Evolutionary conservation across 1,139 yeast species (phyloP).

Genomic region (Suhomyces maxii): DNA sequence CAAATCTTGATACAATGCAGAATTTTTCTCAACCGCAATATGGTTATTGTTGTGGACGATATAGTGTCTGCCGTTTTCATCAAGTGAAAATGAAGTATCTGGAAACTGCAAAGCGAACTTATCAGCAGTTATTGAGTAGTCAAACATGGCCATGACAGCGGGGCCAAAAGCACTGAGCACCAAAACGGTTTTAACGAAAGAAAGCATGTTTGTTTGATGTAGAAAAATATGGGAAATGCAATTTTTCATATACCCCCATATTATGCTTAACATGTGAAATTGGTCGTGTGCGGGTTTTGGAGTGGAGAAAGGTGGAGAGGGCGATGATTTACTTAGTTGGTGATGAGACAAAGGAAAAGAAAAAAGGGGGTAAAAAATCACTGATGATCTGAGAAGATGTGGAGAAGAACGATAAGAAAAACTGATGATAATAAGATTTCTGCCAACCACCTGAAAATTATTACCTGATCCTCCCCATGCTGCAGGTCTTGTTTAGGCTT

Average conservation of each 20-base stretch:
- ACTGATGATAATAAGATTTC: too few relatives aligned
- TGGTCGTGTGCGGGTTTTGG: not conserved
- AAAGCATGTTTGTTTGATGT: not conserved
- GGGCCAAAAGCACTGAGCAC: not conserved
- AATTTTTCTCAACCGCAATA: constrained; percentile 6
- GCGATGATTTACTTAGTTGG: not conserved
- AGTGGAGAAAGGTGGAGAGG: not conserved
- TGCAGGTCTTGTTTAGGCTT: too few relatives aligned
- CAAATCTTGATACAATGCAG: constrained; percentile 6
- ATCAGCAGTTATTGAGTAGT: constrained; percentile 4
- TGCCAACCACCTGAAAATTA: too few relatives aligned
- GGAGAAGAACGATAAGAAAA: too few relatives aligned
- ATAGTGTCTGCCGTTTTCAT: constrained; percentile 9
- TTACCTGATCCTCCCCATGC: too few relatives aligned
- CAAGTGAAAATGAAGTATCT: constrained; percentile 6
- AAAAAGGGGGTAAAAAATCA: too few relatives aligned
- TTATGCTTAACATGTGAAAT: not conserved
- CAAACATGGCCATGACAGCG: not conserved
- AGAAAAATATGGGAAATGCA: not conserved
- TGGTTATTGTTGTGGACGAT: constrained; percentile 1
- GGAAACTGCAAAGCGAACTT: constrained; percentile 7
- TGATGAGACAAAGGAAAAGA: too few relatives aligned
- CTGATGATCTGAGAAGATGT: too few relatives aligned
- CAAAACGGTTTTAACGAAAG: not conserved
- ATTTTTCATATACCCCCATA: not conserved